Conservation (phyloP, 2,329 filamentous ascomycete genomes). For the Seiridium cupressi region DNA sequence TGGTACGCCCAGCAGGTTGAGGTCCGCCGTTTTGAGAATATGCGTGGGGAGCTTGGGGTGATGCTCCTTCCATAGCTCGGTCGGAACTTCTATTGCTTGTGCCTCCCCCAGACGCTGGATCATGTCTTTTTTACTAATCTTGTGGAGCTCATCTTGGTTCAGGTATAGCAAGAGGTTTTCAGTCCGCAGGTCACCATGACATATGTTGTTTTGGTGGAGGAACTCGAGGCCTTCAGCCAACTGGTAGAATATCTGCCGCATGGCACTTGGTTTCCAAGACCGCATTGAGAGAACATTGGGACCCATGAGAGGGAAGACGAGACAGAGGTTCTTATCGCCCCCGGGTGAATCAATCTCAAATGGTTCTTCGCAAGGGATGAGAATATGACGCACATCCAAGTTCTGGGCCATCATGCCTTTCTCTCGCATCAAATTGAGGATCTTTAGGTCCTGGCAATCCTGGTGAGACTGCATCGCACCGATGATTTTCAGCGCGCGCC, state of each 20-base stretch:
- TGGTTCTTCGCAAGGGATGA: not conserved
- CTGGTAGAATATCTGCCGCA: not conserved
- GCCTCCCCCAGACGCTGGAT: not conserved
- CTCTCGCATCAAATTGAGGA: not conserved
- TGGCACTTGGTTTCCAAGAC: not conserved
- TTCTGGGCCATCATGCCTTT: not conserved
- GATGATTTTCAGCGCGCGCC: slow-evolving; percentile 3
- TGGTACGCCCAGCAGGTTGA: not conserved
- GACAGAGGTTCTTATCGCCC: not conserved
- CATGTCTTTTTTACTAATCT: slow-evolving; percentile 6
- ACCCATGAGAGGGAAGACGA: slow-evolving; percentile 4
- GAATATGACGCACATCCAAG: not conserved
- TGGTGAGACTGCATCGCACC: not conserved
- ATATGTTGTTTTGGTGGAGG: not conserved
- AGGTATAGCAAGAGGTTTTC: slow-evolving; percentile 5
- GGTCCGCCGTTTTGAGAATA: not conserved
- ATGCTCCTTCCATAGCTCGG: not conserved
- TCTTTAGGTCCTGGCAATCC: not conserved
- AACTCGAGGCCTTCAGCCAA: not conserved
- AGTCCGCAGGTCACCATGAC: slow-evolving; percentile 7
- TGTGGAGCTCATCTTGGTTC: not conserved
- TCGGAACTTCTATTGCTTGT: no score
- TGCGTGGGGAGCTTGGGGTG: not conserved
- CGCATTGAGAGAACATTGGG: not conserved
- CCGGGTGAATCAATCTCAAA: not conserved